A percentile compares a stretch with the other conserved stretches of the same genome.
phyloP scores from a whole-genome alignment of 1,139 yeast genomes.

The Sugiyamaella novakii region DNA sequence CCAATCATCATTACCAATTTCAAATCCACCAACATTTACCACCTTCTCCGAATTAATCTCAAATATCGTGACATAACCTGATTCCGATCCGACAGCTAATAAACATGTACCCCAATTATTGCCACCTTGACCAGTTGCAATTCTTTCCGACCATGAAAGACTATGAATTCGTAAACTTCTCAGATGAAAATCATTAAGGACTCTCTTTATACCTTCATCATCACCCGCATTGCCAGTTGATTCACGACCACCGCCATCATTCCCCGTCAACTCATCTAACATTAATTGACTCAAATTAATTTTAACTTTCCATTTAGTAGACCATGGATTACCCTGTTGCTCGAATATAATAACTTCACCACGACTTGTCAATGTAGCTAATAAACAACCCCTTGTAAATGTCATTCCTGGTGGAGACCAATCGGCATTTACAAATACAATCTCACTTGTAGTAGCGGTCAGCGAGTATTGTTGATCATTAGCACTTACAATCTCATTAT shows the following conservation, averaged over 20 bases:
- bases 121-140: conserved; percentile 11
- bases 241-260: not conserved
- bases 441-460: conserved; percentile 27
- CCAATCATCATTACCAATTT: conserved; percentile 21
- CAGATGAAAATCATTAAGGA: conserved; percentile 4
- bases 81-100: conserved; percentile 30
- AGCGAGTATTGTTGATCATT: conserved; percentile 27
- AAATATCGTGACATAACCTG: conserved; percentile 26
- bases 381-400: conserved; percentile 13
- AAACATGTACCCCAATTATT: conserved; percentile 31
- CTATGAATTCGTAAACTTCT: conserved; percentile 23
- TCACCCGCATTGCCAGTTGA: not conserved
- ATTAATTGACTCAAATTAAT: conserved; percentile 21
- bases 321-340: conserved; percentile 26
- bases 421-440: conserved; percentile 27
- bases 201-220: not conserved
- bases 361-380: conserved; percentile 24
- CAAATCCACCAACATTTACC: not conserved
- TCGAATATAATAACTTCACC: conserved; percentile 30
- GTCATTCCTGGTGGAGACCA: conserved; percentile 35
- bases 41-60: conserved; percentile 21
- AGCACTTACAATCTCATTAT: conserved; percentile 1
- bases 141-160: conserved; percentile 24
- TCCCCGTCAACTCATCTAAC: conserved; percentile 14
- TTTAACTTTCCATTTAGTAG: conserved; percentile 26